Evolutionary conservation across 75 land plant genomes (phyloP).

Genomic region (Pseudotsuga menziesii): DNA sequence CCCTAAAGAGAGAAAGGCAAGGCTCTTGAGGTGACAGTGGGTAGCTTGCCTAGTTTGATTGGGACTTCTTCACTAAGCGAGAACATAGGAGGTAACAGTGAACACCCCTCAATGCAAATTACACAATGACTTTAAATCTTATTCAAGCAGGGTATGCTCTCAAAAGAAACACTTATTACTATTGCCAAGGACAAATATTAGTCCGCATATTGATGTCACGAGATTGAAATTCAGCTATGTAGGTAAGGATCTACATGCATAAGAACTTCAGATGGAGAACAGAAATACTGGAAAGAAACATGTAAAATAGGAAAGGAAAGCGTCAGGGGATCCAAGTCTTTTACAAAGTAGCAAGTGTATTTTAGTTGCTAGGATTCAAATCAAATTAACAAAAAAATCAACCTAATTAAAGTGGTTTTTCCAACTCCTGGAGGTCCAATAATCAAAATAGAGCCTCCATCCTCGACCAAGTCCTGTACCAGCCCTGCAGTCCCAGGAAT

Average conservation of each 20-base stretch:
- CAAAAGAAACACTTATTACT: not conserved
- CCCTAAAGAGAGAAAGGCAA: no score
- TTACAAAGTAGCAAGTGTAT: not conserved
- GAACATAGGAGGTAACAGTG: no score
- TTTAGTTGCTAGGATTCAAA: not conserved
- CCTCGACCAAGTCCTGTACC: constrained; percentile 70
- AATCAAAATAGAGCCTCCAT: constrained; percentile 80
- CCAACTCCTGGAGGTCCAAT: constrained; percentile 99
- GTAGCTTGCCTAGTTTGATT: no score
- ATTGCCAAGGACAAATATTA: no score
- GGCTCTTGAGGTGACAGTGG: no score
- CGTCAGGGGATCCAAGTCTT: not conserved
- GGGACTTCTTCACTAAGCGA: no score
- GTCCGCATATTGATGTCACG: no score
- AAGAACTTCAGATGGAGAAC: not conserved
- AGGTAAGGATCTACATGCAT: not conserved
- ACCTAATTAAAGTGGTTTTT: constrained; percentile 97
- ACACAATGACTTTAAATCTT: not conserved
- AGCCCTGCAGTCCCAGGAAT: constrained; percentile 94
- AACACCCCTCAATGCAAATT: not conserved
- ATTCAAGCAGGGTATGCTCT: not conserved
- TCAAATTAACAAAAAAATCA: not conserved
- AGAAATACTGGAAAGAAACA: not conserved
- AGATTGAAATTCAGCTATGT: no score
- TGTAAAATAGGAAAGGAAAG: not conserved